phyloP scores from a whole-genome alignment of 768 basidiomycete genomes.

The Russula lepida region DNA sequence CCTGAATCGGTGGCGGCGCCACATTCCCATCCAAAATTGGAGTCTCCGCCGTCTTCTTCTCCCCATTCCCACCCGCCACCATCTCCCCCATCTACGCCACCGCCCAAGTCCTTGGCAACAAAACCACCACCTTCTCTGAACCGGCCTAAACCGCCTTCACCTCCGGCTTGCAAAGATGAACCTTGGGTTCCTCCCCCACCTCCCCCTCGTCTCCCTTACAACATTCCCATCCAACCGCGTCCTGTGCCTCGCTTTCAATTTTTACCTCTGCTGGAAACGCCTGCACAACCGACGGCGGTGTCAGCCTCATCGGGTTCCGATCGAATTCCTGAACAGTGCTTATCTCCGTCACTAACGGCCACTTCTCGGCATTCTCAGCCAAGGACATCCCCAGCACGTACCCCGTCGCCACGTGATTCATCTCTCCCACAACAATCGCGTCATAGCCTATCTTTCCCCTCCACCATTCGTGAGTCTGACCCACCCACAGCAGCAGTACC shows the following conservation, averaged over 20 bases:
- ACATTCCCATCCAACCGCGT: conserved; percentile 12
- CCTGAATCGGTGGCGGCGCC: background rate
- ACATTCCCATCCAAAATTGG: background rate
- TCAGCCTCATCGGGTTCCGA: background rate
- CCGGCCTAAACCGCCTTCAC: background rate
- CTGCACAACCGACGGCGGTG: background rate
- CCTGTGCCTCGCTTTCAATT: conserved; percentile 17
- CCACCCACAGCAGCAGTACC: background rate
- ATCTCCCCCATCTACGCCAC: conserved; percentile 16
- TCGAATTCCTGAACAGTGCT: background rate
- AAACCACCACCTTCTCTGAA: background rate
- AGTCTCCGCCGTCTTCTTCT: background rate
- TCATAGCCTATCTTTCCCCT: background rate
- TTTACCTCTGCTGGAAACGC: conserved; percentile 16
- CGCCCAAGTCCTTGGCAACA: background rate
- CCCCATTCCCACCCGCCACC: conserved; percentile 2
- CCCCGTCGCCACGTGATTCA: background rate
- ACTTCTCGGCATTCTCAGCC: background rate
- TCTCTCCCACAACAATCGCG: background rate
- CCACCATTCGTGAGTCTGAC: background rate
- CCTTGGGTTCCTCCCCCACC: conserved; percentile 16
- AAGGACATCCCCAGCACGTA: background rate
- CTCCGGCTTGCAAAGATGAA: background rate
- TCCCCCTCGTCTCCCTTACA: conserved; percentile 15
- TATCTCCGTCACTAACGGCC: background rate